Percentiles rank a stretch among this genome's conserved stretches.
phyloP scores from a whole-genome alignment of 768 basidiomycete genomes.

The Paxillus rubicundulus region DNA sequence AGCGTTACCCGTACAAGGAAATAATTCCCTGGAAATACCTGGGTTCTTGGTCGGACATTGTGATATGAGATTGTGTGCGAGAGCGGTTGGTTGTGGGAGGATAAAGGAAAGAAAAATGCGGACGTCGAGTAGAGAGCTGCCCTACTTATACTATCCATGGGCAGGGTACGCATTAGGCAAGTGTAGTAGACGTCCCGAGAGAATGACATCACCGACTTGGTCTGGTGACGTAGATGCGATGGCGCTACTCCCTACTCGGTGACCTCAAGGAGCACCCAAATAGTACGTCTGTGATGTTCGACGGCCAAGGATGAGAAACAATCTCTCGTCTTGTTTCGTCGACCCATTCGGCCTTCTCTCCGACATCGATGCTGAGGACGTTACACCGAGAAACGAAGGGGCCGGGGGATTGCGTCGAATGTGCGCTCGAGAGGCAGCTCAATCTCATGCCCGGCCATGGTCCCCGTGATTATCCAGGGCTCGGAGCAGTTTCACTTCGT shows the following conservation, averaged over 20 bases:
- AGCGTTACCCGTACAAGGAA: background rate
- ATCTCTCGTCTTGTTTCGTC: too few species aligned
- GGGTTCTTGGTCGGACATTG: slow-evolving; percentile 21
- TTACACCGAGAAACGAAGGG: background rate
- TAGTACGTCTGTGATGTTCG: background rate
- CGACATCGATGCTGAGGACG: background rate
- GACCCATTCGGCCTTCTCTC: too few species aligned
- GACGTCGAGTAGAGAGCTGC: background rate
- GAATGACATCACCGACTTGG: slow-evolving; percentile 29
- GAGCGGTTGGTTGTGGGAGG: background rate
- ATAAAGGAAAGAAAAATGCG: slow-evolving; percentile 7
- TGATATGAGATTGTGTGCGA: slow-evolving; percentile 5
- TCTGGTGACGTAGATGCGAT: slow-evolving; percentile 20
- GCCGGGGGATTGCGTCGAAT: background rate
- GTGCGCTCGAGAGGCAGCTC: background rate
- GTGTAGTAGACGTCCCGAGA: slow-evolving; percentile 16
- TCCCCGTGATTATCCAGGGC: background rate
- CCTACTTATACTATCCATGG: slow-evolving; percentile 28
- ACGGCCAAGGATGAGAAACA: too few species aligned
- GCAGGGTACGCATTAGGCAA: slow-evolving; percentile 29
- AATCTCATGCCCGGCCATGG: background rate
- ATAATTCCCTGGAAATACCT: slow-evolving; percentile 19
- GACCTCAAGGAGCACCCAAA: background rate
- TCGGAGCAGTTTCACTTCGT: background rate
- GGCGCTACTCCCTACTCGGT: background rate